phyloP scores from a whole-genome alignment of 371 early-diverging fungal species.

The Lichtheimia corymbifera region DNA sequence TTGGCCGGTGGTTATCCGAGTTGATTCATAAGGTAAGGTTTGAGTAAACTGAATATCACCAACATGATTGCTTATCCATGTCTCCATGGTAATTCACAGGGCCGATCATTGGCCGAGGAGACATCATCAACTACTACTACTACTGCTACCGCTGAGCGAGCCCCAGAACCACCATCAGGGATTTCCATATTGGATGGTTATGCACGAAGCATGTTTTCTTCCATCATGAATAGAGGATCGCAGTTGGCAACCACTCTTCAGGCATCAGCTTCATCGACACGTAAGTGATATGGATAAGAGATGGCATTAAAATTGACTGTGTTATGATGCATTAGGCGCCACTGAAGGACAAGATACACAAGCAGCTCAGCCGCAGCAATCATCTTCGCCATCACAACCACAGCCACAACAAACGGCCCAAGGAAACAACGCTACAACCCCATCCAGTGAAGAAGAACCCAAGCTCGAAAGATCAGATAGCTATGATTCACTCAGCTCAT shows the following conservation, averaged over 20 bases:
- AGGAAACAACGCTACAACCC: not conserved
- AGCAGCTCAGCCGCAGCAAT: not conserved
- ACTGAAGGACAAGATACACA: not conserved
- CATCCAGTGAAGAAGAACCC: not conserved
- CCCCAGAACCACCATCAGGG: not conserved
- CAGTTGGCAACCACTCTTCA: not conserved
- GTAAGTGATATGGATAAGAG: not conserved
- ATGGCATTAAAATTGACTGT: not conserved
- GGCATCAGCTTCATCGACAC: not conserved
- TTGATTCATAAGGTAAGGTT: slow-evolving; percentile 4
- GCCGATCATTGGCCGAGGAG: not conserved
- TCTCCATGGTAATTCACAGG: not conserved
- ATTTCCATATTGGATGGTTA: not conserved
- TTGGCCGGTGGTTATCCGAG: slow-evolving; percentile 5
- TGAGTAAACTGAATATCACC: not conserved
- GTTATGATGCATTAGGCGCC: no score
- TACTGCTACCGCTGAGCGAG: not conserved
- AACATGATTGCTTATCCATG: not conserved
- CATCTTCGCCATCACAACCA: not conserved
- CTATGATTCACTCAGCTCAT: slow-evolving; percentile 15
- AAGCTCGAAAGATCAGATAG: slow-evolving; percentile 13
- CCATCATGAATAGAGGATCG: not conserved
- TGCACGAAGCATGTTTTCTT: not conserved
- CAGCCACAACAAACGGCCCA: not conserved
- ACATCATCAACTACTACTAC: not conserved